These are phyloP conservation scores for Beauveria sp. DNA, from an alignment of 2,329 filamentous ascomycete species.

Conservation along the genomic window DNA sequence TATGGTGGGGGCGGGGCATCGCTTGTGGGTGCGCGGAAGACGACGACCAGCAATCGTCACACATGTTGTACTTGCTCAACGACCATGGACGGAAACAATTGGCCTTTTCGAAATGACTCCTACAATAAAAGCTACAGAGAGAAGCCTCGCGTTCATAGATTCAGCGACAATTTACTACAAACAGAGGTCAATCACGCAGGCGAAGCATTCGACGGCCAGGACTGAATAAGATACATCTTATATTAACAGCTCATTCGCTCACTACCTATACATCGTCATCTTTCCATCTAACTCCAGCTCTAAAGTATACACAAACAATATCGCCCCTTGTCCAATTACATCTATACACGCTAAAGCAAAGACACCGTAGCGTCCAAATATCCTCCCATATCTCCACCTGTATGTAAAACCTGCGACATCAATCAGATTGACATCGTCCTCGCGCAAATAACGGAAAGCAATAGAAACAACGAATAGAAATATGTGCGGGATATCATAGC, in stretches of 20 bases:
- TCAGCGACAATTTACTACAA: too few relatives aligned
- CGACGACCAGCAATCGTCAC: too few relatives aligned
- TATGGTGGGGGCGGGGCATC: too few relatives aligned
- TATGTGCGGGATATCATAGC: conserved; percentile 4
- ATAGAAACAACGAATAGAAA: neutral
- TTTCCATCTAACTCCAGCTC: neutral
- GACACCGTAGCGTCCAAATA: neutral
- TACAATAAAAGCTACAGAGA: too few relatives aligned
- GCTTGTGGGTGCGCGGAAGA: too few relatives aligned
- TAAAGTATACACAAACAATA: neutral
- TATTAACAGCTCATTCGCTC: neutral
- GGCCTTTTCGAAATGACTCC: too few relatives aligned
- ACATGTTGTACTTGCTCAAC: too few relatives aligned
- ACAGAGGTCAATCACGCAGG: too few relatives aligned
- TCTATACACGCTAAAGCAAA: neutral
- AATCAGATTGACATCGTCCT: neutral
- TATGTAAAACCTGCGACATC: neutral
- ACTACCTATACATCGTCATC: neutral
- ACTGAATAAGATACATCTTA: neutral
- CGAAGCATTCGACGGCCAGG: neutral
- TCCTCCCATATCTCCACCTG: neutral
- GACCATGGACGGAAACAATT: too few relatives aligned
- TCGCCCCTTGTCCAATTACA: neutral
- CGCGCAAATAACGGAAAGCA: neutral
- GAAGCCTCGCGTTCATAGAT: too few relatives aligned